Evolutionary conservation across 805 yeast species (phyloP).

Genomic region (Blastobotrys parvus): DNA sequence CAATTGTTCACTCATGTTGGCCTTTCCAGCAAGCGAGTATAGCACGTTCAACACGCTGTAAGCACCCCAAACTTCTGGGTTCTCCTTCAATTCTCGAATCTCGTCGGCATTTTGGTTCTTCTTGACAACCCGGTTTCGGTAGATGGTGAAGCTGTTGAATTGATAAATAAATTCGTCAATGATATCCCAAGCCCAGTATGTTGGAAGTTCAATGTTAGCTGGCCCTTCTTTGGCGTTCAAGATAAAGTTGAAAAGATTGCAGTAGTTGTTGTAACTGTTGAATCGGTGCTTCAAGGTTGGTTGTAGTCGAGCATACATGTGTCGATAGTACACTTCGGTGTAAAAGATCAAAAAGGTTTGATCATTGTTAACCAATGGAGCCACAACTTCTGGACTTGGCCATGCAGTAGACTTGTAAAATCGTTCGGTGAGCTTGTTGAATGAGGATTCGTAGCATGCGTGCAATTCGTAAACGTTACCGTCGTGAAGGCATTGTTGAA

Average conservation of each 20-base stretch:
- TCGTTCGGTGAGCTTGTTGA: conserved; percentile 39
- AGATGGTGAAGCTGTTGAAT: conserved; percentile 38
- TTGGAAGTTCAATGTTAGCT: conserved; percentile 38
- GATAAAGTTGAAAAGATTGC: conserved; percentile 38
- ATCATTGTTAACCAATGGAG: conserved; percentile 37
- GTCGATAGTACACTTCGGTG: conserved; percentile 44
- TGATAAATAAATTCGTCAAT: conserved; percentile 46
- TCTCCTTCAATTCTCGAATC: conserved; percentile 31
- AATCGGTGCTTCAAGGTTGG: conserved; percentile 39
- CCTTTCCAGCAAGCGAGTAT: conserved; percentile 37
- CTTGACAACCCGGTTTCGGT: conserved; percentile 31
- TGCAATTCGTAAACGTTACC: conserved; percentile 37
- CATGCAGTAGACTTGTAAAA: conserved; percentile 36
- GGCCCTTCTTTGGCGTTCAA: conserved; percentile 36
- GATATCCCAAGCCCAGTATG: conserved; percentile 45
- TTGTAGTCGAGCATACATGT: conserved; percentile 36
- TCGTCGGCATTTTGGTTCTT: conserved; percentile 28
- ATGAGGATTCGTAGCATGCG: conserved; percentile 37
- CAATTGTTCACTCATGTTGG: conserved; percentile 34
- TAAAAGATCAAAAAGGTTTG: conserved; percentile 38
- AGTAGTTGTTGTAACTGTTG: conserved; percentile 42
- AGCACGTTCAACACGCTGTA: conserved; percentile 41
- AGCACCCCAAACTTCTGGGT: conserved; percentile 38
- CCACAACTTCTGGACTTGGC: conserved; percentile 39
- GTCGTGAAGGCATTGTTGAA: conserved; percentile 35